Base-by-base conservation (phyloP, 805 yeast genomes). In the Metschnikowia lachancei region DNA sequence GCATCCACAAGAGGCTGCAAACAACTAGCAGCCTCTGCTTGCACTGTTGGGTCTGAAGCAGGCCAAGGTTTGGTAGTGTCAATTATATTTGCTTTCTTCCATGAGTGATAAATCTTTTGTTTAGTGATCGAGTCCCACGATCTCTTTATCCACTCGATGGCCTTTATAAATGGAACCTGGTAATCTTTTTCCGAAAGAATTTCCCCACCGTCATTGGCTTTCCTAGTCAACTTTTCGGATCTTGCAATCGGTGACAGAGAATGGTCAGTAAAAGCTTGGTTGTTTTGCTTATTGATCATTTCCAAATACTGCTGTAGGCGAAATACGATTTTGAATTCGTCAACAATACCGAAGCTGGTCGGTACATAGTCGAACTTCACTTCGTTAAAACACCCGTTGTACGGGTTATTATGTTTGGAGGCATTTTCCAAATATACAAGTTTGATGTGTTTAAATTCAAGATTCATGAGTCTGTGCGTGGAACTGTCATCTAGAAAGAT, bases 341-440 rank as follows among this genome's bases (percentile, higher is more conserved):
- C 80, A 34, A 78, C 69, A 3, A 82, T 77, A 3, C 87, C 87
- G 74, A 82, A 80, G 49, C 74, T 77, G 70, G 81, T 80, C 7
- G 87, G 87, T 29, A 80, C 60, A 55, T 78, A 80, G 53, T 74
- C 75, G 42, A 81, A 65, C 49, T 74, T 78, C 29, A 75, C 67
- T 33, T 81, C 82, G 30, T 75, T 63, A 45, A 55, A 62, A 10
- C 59, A 50, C 5, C 70, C 61, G 37, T 58, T 60, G 53, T 60
- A 67, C 0, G 72, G 70, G 37, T 66, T 69, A 41, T 64, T 68
- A 46, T 68, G 71, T 40, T 63, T 66, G 22, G 67, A 57, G 29
- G 69, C 68, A 48, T 70, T 70, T 42, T 70, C 71, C 54, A 71
- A 50, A 45, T 66, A 71, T 16, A 68, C 61, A 17, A 72, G 55